phyloP scores from a whole-genome alignment of 148 eudicot species.

The Persicaria tinctoria region DNA sequence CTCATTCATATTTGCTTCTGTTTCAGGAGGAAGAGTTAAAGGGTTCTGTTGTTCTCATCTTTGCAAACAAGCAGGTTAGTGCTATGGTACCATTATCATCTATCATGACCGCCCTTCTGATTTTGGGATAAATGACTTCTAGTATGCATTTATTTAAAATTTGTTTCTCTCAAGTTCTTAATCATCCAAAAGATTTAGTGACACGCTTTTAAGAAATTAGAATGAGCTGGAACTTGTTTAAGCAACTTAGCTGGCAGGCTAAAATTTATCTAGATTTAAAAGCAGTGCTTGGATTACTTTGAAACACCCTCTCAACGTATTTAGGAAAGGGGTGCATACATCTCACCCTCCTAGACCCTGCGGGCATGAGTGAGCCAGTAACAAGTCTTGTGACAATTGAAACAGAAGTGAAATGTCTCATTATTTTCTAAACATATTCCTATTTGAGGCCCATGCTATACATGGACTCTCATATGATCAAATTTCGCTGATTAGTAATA shows the following conservation, averaged over 20 bases:
- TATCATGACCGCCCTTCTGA: neutral
- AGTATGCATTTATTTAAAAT: neutral
- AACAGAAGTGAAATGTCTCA: neutral
- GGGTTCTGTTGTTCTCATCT: constrained; percentile 88
- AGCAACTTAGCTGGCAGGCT: neutral
- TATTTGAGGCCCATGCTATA: neutral
- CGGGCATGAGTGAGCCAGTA: no score
- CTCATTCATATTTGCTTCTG: neutral
- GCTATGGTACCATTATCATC: neutral
- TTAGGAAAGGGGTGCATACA: no score
- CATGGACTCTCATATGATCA: neutral
- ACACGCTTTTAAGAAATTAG: neutral
- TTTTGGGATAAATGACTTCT: neutral
- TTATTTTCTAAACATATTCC: neutral
- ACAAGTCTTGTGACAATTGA: neutral
- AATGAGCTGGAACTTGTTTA: neutral
- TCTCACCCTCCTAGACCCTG: no score
- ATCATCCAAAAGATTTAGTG: neutral
- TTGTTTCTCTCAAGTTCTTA: neutral
- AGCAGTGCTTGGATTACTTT: no score
- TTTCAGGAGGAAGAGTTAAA: constrained; percentile 95
- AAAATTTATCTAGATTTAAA: no score
- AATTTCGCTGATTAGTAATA: neutral
- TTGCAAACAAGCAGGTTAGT: constrained; percentile 93
- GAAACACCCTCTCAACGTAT: no score